Evolutionary conservation across 164 flowering plant genomes (phyloP), one percentile per base, ranked within the genome.

Genomic region (Protea cynaroides): DNA sequence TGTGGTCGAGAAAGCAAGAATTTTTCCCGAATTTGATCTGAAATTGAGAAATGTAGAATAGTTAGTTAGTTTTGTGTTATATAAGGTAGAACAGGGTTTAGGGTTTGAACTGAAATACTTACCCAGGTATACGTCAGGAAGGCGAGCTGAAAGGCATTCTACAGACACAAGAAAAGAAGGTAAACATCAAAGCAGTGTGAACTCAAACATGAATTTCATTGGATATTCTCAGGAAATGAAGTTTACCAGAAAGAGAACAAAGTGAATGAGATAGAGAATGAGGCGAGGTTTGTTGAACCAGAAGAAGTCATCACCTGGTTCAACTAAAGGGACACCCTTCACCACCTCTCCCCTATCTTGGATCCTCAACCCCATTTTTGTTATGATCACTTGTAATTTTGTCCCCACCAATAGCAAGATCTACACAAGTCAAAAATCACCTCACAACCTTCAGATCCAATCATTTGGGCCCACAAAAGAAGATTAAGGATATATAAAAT

Each of bases 141-240:
- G 46, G 97, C 97, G 7, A 92, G 76, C 65, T 89, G 97, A 67
- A 92, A 92, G 1, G 97, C 93, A 69, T 92, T 92, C 92, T 90
- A 75, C 65, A 63, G 25, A 37, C 25, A 46, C 19, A 25, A 36
- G 43, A 64, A 18, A 19, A 40, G 19, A 8, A 56, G 18, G n/a
- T 24, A 38, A 8, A 5, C 24, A 65, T 15, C 9, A 25, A 56
- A 23, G 14, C 2, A 25, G 24, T 18, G 37, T 19, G 37, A 53
- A 19, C 19, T 13, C 14, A 38, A 23, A 24, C 3, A 36, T 0
- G 14, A 29, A 8, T 7, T 0, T 13, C n/a, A 7, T 19, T 10
- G 0, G 60, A 18, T 10, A 0, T 21, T 13, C 7, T 11, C 34
- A 29, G 34, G 5, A 29, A 29, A 29, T 29, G 34, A 29, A 18